Evolutionary conservation across 352 stramenopile genomes (phyloP), one percentile per base, ranked within the genome.

Genomic region (Phytophthora rubi): DNA sequence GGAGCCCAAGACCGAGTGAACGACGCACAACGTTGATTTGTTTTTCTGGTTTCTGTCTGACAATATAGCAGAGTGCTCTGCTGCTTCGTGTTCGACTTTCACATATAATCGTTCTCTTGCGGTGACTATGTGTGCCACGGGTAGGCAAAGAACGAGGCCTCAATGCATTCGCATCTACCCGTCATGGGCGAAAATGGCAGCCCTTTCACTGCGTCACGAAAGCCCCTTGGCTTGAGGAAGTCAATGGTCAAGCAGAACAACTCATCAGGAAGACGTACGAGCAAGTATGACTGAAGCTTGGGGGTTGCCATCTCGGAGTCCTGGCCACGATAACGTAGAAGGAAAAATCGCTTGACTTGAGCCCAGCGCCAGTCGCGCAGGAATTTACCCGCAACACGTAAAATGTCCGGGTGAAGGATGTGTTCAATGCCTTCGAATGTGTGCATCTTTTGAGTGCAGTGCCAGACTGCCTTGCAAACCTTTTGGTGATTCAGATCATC

Each of bases 1-100:
- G 30, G 62, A 71, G 30, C 26, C 39, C 6, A 70, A 68, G 16
- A 53, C 15, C 23, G 35, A 60, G 58, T 66, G 28, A 16, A 44
- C 12, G 12, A 30, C 26, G 26, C 26, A 30, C 26, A 30, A 30
- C 26, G 3, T 5, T 26, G n/a, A 30, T n/a, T 53, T n/a, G 9
- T 53, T 30, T 53, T 3, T 0, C 18, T 53, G 15, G 5, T 53
- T 16, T 23, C 42, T 12, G 18, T 48, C 42, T 21, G 18, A 48
- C 23, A 48, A 48, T 23, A 18, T 3, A 15, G 3, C 0, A 39
- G 15, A 48, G 16, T 48, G 42, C 42, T 9, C 15, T 26, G 23
- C 23, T 26, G 23, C 23, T 26, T 26, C 2, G 23, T 26, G 23
- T 26, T 26, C 23, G 23, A 26, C 23, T 26, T 26, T 26, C 23